These are phyloP conservation scores for Epichloe scottii DNA, from an alignment of 2,329 filamentous ascomycete genomes.

Conservation along the genomic window DNA sequence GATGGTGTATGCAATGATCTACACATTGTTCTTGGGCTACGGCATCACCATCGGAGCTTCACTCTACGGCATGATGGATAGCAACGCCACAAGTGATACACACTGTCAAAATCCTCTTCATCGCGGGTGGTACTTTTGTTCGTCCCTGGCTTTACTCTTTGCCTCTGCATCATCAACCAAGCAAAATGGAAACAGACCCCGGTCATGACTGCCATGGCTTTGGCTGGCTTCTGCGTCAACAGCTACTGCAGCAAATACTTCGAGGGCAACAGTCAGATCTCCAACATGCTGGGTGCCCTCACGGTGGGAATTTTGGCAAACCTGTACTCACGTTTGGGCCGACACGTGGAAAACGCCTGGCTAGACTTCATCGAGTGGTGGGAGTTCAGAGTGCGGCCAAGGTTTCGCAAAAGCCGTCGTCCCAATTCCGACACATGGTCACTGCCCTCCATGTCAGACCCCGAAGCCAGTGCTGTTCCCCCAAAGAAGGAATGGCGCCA, in stretches of 20 bases:
- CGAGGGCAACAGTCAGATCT: conserved; percentile 57
- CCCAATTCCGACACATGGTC: conserved; percentile 19
- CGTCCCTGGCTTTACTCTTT: conserved; percentile 62
- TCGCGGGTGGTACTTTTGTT: conserved; percentile 50
- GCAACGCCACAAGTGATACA: conserved; percentile 33
- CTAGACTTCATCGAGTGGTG: conserved; percentile 37
- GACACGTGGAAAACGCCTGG: conserved; percentile 41
- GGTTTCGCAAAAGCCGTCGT: conserved; percentile 20
- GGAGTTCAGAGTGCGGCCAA: conserved; percentile 30
- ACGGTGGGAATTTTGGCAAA: conserved; percentile 69
- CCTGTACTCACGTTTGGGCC: conserved; percentile 58
- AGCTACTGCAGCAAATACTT: conserved; percentile 59
- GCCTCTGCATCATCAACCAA: conserved; percentile 68
- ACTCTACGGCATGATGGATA: conserved; percentile 51
- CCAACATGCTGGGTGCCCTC: conserved; percentile 66
- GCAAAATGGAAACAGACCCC: conserved; percentile 69
- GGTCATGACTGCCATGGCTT: conserved; percentile 61
- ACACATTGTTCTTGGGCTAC: conserved; percentile 61
- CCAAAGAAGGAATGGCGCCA: conserved; percentile 15
- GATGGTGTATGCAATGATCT: conserved; percentile 66
- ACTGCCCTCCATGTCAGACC: conserved; percentile 17
- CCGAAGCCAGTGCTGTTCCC: conserved; percentile 18
- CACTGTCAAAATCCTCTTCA: conserved; percentile 33
- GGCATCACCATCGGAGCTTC: conserved; percentile 59
- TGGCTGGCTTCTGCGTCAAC: conserved; percentile 64